Conservation (phyloP, 2,329 filamentous ascomycete species). For the Xylariaceae sp. region DNA sequence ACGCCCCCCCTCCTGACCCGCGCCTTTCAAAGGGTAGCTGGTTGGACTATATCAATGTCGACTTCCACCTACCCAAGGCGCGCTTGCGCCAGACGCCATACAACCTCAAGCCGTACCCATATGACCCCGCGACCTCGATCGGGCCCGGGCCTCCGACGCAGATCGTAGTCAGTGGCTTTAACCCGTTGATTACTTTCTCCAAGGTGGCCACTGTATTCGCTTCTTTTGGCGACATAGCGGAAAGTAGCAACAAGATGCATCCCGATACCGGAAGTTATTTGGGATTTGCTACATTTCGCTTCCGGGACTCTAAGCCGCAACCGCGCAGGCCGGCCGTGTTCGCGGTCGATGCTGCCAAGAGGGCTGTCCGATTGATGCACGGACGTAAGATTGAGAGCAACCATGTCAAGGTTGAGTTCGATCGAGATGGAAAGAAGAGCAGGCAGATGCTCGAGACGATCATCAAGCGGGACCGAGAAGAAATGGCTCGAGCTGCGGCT, state of each 20-base stretch:
- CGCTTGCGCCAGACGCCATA: conserved; percentile 70
- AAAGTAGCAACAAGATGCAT: conserved; percentile 91
- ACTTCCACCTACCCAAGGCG: conserved; percentile 65
- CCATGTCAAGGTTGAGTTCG: conserved; percentile 75
- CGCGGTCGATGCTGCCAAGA: conserved; percentile 75
- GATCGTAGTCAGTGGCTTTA: conserved; percentile 92
- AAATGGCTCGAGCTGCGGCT: conserved; percentile 38
- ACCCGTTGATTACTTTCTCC: conserved; percentile 76
- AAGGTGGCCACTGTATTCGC: conserved; percentile 73
- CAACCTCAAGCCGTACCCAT: conserved; percentile 72
- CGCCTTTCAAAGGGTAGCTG: conserved; percentile 66
- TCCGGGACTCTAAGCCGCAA: conserved; percentile 63
- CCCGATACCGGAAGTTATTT: conserved; percentile 91
- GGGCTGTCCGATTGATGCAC: conserved; percentile 71
- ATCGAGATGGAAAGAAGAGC: conserved; percentile 82
- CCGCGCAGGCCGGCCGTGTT: conserved; percentile 50
- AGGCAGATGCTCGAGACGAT: conserved; percentile 69
- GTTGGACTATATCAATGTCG: conserved; percentile 62
- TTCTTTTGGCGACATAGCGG: conserved; percentile 79
- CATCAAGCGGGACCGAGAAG: conserved; percentile 63
- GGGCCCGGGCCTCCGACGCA: conserved; percentile 86
- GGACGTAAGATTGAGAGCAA: conserved; percentile 74
- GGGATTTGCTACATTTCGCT: conserved; percentile 87
- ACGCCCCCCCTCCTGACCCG: conserved; percentile 74
- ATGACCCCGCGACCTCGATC: conserved; percentile 76